Evolutionary conservation across 305 asterid species (phyloP).

Genomic region (Solanum hybrid): DNA sequence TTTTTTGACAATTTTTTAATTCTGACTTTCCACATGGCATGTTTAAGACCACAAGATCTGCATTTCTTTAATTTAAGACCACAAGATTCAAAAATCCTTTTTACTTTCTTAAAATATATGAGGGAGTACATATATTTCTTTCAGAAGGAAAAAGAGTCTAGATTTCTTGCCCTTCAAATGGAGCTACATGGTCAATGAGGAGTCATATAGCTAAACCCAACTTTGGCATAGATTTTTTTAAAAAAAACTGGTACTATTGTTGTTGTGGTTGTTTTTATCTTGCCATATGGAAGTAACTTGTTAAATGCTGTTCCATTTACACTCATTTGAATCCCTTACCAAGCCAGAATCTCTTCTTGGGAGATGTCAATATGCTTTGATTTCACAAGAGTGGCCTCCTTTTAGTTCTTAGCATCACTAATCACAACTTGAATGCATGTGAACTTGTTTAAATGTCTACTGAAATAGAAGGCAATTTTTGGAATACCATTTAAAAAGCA

Average conservation of each 20-base stretch:
- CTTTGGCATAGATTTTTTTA: not conserved
- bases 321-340: not conserved
- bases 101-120: not conserved
- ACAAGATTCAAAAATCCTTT: not conserved
- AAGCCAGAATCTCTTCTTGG: not conserved
- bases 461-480: not conserved
- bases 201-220: not conserved
- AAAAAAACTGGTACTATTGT: not conserved
- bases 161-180: not conserved
- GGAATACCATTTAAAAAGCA: not conserved
- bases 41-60: not conserved
- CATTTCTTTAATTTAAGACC: not conserved
- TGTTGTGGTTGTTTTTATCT: not conserved
- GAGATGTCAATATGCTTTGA: not conserved
- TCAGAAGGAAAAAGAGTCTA: not conserved
- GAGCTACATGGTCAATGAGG: not conserved
- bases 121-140: not conserved
- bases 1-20: not conserved
- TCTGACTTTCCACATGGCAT: not conserved
- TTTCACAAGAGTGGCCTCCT: not conserved
- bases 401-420: not conserved
- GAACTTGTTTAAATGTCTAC: not conserved
- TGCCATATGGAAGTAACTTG: not conserved
- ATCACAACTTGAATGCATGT: not conserved
- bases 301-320: not conserved